These are phyloP conservation scores for Colletotrichum horii DNA, from an alignment of 2,329 filamentous ascomycete species.

Conservation along the genomic window DNA sequence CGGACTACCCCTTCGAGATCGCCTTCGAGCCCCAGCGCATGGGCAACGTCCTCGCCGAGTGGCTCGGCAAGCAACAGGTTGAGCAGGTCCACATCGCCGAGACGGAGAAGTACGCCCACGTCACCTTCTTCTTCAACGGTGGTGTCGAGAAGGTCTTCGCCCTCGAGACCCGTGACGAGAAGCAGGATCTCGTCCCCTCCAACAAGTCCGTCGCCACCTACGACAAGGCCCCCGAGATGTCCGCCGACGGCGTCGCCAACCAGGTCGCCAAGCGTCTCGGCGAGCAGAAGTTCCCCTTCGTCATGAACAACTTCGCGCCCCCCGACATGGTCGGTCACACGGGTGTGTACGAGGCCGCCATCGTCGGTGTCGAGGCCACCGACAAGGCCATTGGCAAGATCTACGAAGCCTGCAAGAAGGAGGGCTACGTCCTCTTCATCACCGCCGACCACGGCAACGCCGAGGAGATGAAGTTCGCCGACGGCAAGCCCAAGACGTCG, in stretches of 20 bases:
- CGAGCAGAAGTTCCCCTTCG: slow-evolving; percentile 88
- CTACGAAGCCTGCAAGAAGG: slow-evolving; percentile 91
- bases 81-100: slow-evolving; percentile 97
- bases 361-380: slow-evolving; percentile 83
- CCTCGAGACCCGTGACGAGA: slow-evolving; percentile 87
- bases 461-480: slow-evolving; percentile 97
- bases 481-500: slow-evolving; percentile 96
- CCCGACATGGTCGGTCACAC: slow-evolving; percentile 99
- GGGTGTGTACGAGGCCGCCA: slow-evolving; percentile 93
- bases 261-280: slow-evolving; percentile 87
- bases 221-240: slow-evolving; percentile 95
- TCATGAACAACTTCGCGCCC: slow-evolving; percentile 99
- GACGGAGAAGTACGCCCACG: slow-evolving; percentile 99
- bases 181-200: slow-evolving; percentile 78
- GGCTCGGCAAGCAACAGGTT: slow-evolving; percentile 85
- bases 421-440: slow-evolving; percentile 92
- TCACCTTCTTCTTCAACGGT: slow-evolving; percentile 99
- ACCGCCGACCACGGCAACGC: slow-evolving; percentile 98
- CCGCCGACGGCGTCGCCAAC: slow-evolving; percentile 85
- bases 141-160: slow-evolving; percentile 96
- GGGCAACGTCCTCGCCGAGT: slow-evolving; percentile 98
- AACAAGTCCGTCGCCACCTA: slow-evolving; percentile 93
- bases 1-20: slow-evolving; percentile 87
- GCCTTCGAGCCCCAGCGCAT: slow-evolving; percentile 95
- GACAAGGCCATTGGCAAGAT: slow-evolving; percentile 94